These are phyloP conservation scores for Penicillium crystallinum DNA, from an alignment of 495 filamentous ascomycete genomes.

Conservation along the genomic window DNA sequence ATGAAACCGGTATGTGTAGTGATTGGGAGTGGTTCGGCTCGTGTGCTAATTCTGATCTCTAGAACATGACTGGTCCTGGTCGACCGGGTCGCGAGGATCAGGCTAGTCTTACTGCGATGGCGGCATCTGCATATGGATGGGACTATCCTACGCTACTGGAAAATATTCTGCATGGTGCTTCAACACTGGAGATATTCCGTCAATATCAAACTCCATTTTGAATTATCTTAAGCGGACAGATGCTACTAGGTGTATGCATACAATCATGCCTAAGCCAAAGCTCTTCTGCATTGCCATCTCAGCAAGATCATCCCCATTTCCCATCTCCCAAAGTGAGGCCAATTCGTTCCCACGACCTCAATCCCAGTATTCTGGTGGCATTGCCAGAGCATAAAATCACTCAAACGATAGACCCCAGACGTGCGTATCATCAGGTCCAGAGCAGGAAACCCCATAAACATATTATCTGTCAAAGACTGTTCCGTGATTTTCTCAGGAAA, in stretches of 20 bases:
- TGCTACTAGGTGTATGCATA: neutral
- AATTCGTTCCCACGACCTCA: neutral
- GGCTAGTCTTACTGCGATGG: conserved; percentile 25
- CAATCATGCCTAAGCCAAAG: neutral
- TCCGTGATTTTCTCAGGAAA: neutral
- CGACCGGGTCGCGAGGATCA: conserved; percentile 29
- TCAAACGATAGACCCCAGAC: conserved; percentile 5
- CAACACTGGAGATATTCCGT: conserved; percentile 12
- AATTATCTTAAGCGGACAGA: neutral
- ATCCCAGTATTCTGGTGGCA: conserved; percentile 7
- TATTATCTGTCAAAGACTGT: neutral
- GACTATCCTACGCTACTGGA: conserved; percentile 21
- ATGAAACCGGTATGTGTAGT: conserved; percentile 35
- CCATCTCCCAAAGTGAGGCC: conserved; percentile 8
- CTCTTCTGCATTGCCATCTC: neutral
- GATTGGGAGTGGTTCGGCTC: neutral
- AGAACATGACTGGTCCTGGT: conserved; percentile 32
- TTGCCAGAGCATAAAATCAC: conserved; percentile 14
- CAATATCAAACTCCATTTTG: conserved; percentile 18
- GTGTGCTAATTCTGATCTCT: neutral
- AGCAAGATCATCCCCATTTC: too few relatives aligned
- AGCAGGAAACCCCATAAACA: neutral
- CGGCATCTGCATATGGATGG: conserved; percentile 22
- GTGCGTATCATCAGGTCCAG: conserved; percentile 9
- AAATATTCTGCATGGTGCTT: conserved; percentile 17